phyloP scores from a whole-genome alignment of 2,329 filamentous ascomycete species.

The Xylariales sp. region DNA sequence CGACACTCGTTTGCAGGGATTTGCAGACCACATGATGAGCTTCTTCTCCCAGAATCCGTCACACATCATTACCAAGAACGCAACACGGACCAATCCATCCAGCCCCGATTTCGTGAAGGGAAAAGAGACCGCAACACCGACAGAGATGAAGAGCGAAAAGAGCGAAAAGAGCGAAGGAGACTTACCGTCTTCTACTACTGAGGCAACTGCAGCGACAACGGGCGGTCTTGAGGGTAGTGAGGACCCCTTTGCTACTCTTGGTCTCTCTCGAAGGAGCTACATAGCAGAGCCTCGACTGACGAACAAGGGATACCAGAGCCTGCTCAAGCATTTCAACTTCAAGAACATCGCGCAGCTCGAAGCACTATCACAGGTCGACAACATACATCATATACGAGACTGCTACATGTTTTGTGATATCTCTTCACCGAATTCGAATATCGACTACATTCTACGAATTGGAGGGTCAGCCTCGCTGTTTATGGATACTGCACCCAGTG shows the following conservation, averaged over 20 bases:
- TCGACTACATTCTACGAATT: neutral
- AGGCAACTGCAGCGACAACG: too few relatives aligned
- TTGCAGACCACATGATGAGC: neutral
- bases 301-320: neutral
- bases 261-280: neutral
- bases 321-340: slow-evolving; percentile 1
- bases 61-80: too few relatives aligned
- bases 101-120: too few relatives aligned
- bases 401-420: slow-evolving; percentile 1
- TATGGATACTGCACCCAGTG: neutral
- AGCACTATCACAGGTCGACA: neutral
- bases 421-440: neutral
- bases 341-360: neutral
- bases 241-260: too few relatives aligned
- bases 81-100: too few relatives aligned
- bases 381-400: neutral
- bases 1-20: neutral
- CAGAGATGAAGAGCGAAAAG: too few relatives aligned
- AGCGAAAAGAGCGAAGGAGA: too few relatives aligned
- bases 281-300: neutral
- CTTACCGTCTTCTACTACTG: too few relatives aligned
- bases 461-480: neutral
- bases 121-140: too few relatives aligned
- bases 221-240: too few relatives aligned
- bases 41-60: too few relatives aligned